Evolutionary conservation across 306 rosid species (phyloP).

Genomic region (Cicer chorassanicum): DNA sequence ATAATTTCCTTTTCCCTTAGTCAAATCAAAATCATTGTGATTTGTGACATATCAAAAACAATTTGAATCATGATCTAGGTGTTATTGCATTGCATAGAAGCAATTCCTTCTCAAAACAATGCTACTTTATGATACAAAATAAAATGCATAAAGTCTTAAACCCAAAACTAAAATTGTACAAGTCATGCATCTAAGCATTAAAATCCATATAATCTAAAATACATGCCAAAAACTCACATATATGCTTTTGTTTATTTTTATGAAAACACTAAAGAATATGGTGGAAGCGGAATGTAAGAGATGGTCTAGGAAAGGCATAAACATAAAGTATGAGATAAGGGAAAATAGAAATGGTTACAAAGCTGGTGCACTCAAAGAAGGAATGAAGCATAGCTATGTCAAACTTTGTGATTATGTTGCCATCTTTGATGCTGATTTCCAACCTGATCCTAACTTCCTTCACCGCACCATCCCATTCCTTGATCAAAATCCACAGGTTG

Average conservation of each 20-base stretch:
- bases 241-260: background rate
- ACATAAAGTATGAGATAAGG: constrained; percentile 88
- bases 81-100: constrained; percentile 18
- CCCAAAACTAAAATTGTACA: no score
- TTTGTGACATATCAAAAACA: no score
- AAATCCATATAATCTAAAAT: no score
- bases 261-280: constrained; percentile 55
- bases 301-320: constrained; percentile 85
- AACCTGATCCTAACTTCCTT: constrained; percentile 85
- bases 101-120: constrained; percentile 14
- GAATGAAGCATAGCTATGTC: constrained; percentile 89
- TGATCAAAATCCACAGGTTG: constrained; percentile 64
- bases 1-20: constrained; percentile 6
- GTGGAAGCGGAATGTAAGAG: constrained; percentile 78
- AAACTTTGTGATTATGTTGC: constrained; percentile 80
- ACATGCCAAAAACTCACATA: no score
- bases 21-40: constrained; percentile 4
- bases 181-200: no score
- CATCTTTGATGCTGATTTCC: constrained; percentile 94
- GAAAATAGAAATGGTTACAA: constrained; percentile 86
- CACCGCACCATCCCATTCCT: constrained; percentile 78
- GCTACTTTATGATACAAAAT: background rate
- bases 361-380: constrained; percentile 91
- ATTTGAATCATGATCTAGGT: no score
- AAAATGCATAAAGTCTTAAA: no score